Conservation (phyloP, 108 stramenopile genomes). For the Fistulifera solaris region DNA sequence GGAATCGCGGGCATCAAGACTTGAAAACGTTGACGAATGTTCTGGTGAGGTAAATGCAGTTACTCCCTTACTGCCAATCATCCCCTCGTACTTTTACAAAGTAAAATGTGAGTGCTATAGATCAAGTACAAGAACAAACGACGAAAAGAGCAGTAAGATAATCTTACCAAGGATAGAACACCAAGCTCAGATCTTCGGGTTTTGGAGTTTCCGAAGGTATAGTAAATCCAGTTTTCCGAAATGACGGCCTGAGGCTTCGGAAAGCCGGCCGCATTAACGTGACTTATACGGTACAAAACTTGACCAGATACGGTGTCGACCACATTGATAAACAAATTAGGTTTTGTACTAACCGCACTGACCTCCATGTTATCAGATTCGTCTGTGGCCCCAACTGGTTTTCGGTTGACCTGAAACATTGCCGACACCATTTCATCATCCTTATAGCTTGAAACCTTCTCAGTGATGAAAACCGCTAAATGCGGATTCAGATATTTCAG, state of each 20-base stretch:
- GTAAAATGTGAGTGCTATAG: too few species aligned
- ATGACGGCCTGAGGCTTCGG: conserved; percentile 34
- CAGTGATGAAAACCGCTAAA: conserved; percentile 71
- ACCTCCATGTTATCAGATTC: conserved; percentile 37
- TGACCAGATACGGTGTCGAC: conserved; percentile 89
- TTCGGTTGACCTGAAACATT: conserved; percentile 17
- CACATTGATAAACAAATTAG: conserved; percentile 70
- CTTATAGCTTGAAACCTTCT: conserved; percentile 23
- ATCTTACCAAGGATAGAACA: conserved; percentile 47
- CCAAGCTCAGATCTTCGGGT: conserved; percentile 85
- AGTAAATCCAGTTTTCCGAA: conserved; percentile 91
- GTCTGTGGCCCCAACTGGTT: conserved; percentile 38
- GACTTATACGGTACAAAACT: conserved; percentile 80
- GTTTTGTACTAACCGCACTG: conserved; percentile 16
- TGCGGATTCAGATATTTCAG: conserved; percentile 95
- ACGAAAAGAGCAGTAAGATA: too few species aligned
- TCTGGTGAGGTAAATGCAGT: conserved; percentile 83
- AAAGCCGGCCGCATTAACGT: conserved; percentile 50
- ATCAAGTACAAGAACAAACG: too few species aligned
- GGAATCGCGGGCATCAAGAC: conserved; percentile 56
- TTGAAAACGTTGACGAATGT: conserved; percentile 64
- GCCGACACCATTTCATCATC: conserved; percentile 5
- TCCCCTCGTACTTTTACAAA: conserved; percentile 85
- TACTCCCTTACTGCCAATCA: conserved; percentile 87
- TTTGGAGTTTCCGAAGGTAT: conserved; percentile 81